A percentile compares a stretch with the other conserved stretches of the same genome.
These are phyloP conservation scores for Pugionium dolabratum DNA, from an alignment of 345 rosid genomes.

Conservation along the genomic window DNA sequence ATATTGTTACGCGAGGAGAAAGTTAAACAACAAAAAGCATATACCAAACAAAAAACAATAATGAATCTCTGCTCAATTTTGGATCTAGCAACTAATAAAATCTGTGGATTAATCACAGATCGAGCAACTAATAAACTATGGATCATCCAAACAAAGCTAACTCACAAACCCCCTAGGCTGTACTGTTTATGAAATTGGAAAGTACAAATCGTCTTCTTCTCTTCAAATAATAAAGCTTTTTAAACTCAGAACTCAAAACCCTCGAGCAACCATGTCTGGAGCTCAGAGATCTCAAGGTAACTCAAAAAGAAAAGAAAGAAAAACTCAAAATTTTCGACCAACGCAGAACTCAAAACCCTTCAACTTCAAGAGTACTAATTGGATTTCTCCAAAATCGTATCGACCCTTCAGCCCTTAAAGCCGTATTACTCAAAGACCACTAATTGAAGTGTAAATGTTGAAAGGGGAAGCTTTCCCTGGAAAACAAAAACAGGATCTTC, in stretches of 20 bases:
- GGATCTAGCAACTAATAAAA: conserved; percentile 30
- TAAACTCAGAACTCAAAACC: conserved; percentile 16
- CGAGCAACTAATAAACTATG: background rate
- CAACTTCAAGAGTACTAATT: conserved; percentile 17
- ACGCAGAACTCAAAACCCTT: conserved; percentile 15
- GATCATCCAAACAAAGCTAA: conserved; percentile 12
- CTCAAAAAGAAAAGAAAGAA: background rate
- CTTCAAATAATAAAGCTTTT: background rate
- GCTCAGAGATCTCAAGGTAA: conserved; percentile 32
- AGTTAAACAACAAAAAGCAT: background rate
- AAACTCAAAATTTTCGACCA: conserved; percentile 1
- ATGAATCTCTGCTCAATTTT: conserved; percentile 16
- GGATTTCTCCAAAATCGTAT: background rate
- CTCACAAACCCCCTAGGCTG: background rate
- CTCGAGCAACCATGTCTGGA: conserved; percentile 1
- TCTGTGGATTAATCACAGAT: conserved; percentile 16
- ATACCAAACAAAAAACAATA: background rate
- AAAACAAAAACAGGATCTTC: background rate
- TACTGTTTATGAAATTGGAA: background rate
- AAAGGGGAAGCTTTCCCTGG: background rate
- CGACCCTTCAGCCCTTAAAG: background rate
- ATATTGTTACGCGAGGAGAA: conserved; percentile 29
- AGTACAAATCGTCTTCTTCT: conserved; percentile 5
- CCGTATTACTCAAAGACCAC: background rate
- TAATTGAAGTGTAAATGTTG: conserved; percentile 10